phyloP scores from a whole-genome alignment of 2,329 filamentous ascomycete species.

The Penicillium sp. region DNA sequence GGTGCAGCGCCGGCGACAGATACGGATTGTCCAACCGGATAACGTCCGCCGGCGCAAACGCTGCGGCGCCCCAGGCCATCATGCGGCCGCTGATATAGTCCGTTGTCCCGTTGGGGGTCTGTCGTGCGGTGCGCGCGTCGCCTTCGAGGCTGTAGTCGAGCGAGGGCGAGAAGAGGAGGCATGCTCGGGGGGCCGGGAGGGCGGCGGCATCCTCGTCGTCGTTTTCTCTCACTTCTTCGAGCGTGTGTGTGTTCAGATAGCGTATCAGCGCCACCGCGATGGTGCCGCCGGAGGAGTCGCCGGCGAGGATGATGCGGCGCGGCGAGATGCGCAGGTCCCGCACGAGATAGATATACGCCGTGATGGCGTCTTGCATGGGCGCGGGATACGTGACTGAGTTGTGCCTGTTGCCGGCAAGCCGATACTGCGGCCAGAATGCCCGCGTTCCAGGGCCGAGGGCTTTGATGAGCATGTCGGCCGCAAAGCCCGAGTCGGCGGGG shows the following conservation, averaged over 20 bases:
- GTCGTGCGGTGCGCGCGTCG: conserved; percentile 4
- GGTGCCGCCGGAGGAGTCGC: conserved; percentile 22
- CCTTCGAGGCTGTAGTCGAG: conserved; percentile 8
- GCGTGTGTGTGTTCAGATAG: conserved; percentile 12
- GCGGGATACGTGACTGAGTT: conserved; percentile 17
- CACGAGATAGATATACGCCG: conserved; percentile 21
- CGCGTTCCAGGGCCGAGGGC: no score
- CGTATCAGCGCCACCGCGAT: conserved; percentile 19
- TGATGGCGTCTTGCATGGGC: conserved; percentile 23
- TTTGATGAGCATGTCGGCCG: no score
- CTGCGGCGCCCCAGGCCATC: conserved; percentile 18
- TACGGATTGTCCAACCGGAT: conserved; percentile 17
- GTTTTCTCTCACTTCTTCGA: neutral
- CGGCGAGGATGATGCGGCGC: conserved; percentile 19
- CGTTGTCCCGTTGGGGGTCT: conserved; percentile 13
- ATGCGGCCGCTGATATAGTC: conserved; percentile 15
- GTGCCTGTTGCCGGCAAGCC: neutral
- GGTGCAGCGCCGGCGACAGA: conserved; percentile 16
- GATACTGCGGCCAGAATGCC: neutral
- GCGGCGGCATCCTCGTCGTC: neutral
- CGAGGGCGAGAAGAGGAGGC: conserved; percentile 19
- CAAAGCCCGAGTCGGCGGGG: no score
- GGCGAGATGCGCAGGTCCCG: conserved; percentile 19
- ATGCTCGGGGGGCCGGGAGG: conserved; percentile 12
- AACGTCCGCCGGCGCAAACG: conserved; percentile 15